Evolutionary conservation across 2,329 filamentous ascomycete species (phyloP).

Genomic region (Cytospora leucostoma): DNA sequence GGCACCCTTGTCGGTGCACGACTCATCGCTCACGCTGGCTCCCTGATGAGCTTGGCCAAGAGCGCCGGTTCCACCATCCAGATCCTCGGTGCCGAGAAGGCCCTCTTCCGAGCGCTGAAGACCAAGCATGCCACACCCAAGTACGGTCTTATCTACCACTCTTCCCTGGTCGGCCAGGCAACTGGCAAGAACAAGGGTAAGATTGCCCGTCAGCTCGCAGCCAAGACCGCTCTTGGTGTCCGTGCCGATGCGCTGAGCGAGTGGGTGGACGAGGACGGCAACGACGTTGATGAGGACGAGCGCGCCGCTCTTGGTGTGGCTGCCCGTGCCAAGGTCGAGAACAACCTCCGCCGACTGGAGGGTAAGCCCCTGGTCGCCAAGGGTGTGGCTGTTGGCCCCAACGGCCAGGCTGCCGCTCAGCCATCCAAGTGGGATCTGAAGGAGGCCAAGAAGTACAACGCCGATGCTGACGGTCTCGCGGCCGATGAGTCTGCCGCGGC

Average conservation of each 20-base stretch:
- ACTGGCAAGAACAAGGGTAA: conserved; percentile 99
- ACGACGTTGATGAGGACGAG: conserved; percentile 81
- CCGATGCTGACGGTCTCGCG: conserved; percentile 82
- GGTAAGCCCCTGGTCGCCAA: conserved; percentile 84
- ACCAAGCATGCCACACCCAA: conserved; percentile 99
- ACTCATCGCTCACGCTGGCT: conserved; percentile 92
- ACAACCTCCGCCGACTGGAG: conserved; percentile 75
- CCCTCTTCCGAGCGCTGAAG: conserved; percentile 95
- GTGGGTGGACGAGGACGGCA: conserved; percentile 68
- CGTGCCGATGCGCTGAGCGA: conserved; percentile 88
- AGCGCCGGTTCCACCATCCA: conserved; percentile 93
- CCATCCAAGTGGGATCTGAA: conserved; percentile 88
- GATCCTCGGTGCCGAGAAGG: conserved; percentile 98
- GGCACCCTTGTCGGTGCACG: conserved; percentile 93
- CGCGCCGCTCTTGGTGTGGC: conserved; percentile 77
- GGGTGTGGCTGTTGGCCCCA: conserved; percentile 73
- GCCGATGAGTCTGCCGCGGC: conserved; percentile 63
- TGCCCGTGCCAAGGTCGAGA: conserved; percentile 72
- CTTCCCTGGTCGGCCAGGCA: conserved; percentile 91
- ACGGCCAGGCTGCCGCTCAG: conserved; percentile 61
- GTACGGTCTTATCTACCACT: conserved; percentile 93
- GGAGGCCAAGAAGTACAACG: conserved; percentile 92
- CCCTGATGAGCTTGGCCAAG: conserved; percentile 92
- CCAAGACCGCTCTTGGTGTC: conserved; percentile 89
- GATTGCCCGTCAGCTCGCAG: conserved; percentile 93